phyloP scores from a whole-genome alignment of 768 basidiomycete genomes.

The Tulasnella sp. region DNA sequence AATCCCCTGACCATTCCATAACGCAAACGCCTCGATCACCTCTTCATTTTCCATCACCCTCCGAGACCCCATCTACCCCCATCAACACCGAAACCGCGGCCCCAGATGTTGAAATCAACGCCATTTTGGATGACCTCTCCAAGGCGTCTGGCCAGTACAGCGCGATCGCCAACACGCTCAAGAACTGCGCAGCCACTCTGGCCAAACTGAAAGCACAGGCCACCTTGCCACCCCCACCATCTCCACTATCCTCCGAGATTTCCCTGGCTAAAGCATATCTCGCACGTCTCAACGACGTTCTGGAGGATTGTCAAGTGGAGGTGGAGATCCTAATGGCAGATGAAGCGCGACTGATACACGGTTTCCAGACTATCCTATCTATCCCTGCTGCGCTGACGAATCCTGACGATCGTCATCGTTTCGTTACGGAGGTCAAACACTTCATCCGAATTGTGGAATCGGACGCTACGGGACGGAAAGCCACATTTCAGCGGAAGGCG shows the following conservation, averaged over 20 bases:
- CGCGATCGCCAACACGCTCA: constrained; percentile 48
- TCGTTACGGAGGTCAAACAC: constrained; percentile 41
- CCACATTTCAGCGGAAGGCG: constrained; percentile 48
- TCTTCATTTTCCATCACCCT: too few species aligned
- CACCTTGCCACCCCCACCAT: constrained; percentile 3
- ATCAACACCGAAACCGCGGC: too few species aligned
- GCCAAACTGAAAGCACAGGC: constrained; percentile 39
- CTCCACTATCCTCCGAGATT: background rate
- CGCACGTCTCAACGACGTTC: constrained; percentile 57
- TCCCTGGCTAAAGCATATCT: constrained; percentile 41
- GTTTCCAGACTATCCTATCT: constrained; percentile 57
- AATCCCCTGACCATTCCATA: too few species aligned
- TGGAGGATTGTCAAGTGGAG: constrained; percentile 73
- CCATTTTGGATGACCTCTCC: background rate
- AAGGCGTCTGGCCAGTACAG: constrained; percentile 40
- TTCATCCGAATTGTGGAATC: constrained; percentile 42
- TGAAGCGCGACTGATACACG: constrained; percentile 51
- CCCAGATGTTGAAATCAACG: background rate
- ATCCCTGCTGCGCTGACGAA: constrained; percentile 40
- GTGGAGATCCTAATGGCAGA: constrained; percentile 70
- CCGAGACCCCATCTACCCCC: too few species aligned
- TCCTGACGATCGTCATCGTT: constrained; percentile 22
- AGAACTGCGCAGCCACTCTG: constrained; percentile 59
- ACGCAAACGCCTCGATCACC: too few species aligned
- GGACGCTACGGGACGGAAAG: constrained; percentile 38